Evolutionary conservation across 2,329 filamentous ascomycete genomes (phyloP).

Genomic region (Nemania sp.): DNA sequence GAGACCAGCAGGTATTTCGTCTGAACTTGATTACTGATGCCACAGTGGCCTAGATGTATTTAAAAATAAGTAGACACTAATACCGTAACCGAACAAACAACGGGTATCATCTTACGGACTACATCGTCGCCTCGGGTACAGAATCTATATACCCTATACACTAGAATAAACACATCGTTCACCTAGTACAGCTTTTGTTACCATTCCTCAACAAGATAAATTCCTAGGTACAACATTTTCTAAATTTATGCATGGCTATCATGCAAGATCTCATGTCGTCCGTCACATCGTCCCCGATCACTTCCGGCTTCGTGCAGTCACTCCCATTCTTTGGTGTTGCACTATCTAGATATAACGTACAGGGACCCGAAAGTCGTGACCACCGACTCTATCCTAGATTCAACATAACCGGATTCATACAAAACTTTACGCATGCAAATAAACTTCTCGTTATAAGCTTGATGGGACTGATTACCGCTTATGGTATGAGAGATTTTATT

Average conservation of each 20-base stretch:
- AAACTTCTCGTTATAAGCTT: not conserved
- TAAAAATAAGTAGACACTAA: not conserved
- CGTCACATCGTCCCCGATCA: slow-evolving; percentile 27
- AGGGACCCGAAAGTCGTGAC: slow-evolving; percentile 2
- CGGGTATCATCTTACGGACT: not conserved
- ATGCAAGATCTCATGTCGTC: slow-evolving; percentile 36
- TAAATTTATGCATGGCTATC: slow-evolving; percentile 15
- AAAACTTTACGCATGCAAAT: not conserved
- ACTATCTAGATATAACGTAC: slow-evolving; percentile 9
- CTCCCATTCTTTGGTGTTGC: slow-evolving; percentile 7
- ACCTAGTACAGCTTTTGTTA: slow-evolving; percentile 10
- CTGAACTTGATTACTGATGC: slow-evolving; percentile 15
- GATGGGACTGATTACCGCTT: too few relatives aligned
- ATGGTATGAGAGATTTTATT: not conserved
- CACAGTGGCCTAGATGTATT: not conserved
- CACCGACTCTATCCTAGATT: slow-evolving; percentile 11
- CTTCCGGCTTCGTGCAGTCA: slow-evolving; percentile 20
- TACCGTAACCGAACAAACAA: not conserved
- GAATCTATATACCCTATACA: too few relatives aligned
- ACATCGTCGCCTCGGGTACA: not conserved
- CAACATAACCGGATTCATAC: not conserved
- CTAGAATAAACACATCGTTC: slow-evolving; percentile 14
- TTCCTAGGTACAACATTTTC: slow-evolving; percentile 9
- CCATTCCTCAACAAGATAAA: not conserved
- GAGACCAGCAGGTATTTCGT: slow-evolving; percentile 15